phyloP scores from a whole-genome alignment of 2,329 filamentous ascomycete genomes.

The Penicillium sp. region DNA sequence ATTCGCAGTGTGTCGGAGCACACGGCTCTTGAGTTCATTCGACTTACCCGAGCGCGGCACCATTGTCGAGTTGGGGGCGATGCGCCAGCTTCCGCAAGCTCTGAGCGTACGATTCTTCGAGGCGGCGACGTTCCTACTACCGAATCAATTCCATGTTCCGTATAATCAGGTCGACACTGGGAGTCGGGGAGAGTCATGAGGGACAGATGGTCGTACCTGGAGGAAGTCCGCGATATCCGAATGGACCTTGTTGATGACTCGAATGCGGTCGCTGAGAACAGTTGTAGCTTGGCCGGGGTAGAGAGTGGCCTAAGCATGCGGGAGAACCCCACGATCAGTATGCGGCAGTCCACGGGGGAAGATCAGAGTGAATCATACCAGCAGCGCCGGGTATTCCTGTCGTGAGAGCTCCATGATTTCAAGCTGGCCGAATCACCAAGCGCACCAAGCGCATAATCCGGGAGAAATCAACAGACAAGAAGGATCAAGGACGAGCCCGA shows the following conservation, averaged over 20 bases:
- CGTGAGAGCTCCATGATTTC: constrained; percentile 70
- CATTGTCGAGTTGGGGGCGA: constrained; percentile 70
- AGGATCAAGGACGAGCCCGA: constrained; percentile 4
- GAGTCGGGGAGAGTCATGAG: background rate
- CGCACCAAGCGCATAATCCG: constrained; percentile 39
- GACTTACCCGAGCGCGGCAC: constrained; percentile 81
- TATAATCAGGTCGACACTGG: constrained; percentile 10
- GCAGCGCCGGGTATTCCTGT: constrained; percentile 88
- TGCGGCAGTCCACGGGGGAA: constrained; percentile 8
- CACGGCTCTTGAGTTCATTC: background rate
- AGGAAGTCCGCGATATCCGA: constrained; percentile 94
- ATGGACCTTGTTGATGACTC: constrained; percentile 82
- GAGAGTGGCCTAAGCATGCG: constrained; percentile 65
- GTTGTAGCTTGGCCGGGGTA: constrained; percentile 78
- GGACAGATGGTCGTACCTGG: constrained; percentile 61
- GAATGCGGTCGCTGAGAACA: constrained; percentile 81
- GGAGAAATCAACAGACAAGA: constrained; percentile 6
- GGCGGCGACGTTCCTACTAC: constrained; percentile 77
- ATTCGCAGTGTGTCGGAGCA: constrained; percentile 3
- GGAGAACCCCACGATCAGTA: constrained; percentile 10
- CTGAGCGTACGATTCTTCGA: constrained; percentile 86
- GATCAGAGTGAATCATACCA: constrained; percentile 61
- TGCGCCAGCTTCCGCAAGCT: constrained; percentile 77
- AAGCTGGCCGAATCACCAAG: constrained; percentile 29
- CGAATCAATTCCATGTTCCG: constrained; percentile 10